Base-by-base conservation (phyloP, 495 filamentous ascomycete species). In the Oleoguttula mirabilis region DNA sequence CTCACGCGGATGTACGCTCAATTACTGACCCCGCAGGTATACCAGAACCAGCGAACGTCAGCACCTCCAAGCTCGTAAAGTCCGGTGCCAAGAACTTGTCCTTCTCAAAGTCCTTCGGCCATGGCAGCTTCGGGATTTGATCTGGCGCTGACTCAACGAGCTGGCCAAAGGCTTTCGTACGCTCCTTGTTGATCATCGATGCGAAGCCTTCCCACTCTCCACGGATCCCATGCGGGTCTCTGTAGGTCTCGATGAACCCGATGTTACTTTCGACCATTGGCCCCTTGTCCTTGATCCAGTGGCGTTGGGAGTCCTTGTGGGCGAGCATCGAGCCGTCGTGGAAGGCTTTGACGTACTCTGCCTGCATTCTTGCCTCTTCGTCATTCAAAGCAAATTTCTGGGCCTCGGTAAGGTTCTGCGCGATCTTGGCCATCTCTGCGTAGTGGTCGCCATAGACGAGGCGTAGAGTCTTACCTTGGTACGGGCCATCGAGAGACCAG, bases 181-280 rank as follows among this genome's bases (percentile, higher is more conserved):
- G 80, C 58, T 94, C 90, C 55, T 87, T 60, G 48, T 88, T 87
- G 23, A 83, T 75, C 68, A 68, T 63, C 23, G 82, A 81, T 39
- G 82, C 83, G 54, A 94, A 90, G 21, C 50, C 50, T 23, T 96
- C 88, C 90, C 90, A 98, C 58, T 98, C 90, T n/a, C 83, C 88
- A 38, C 88, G 71, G 10, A 94, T 76, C 34, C 90, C 88, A 40
- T 85, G 81, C 1, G 90, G 90, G 58, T 98, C 90, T 37, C 90
- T 75, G 56, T 96, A 98, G 0, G 88, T 35, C 32, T 35, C 32
- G 19, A 35, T 35, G 19, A 96, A 98, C 1, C 90, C 90, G 42
- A 96, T 75, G 59, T 96, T 88, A 14, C 72, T 81, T 60, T 96
- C 90, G 14, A 98, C 77, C 60, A 73, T 77, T 5, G 90, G 90